These are phyloP conservation scores for Tuctoria greenei DNA, from an alignment of 176 grass and related monocot genomes.

Conservation along the genomic window DNA sequence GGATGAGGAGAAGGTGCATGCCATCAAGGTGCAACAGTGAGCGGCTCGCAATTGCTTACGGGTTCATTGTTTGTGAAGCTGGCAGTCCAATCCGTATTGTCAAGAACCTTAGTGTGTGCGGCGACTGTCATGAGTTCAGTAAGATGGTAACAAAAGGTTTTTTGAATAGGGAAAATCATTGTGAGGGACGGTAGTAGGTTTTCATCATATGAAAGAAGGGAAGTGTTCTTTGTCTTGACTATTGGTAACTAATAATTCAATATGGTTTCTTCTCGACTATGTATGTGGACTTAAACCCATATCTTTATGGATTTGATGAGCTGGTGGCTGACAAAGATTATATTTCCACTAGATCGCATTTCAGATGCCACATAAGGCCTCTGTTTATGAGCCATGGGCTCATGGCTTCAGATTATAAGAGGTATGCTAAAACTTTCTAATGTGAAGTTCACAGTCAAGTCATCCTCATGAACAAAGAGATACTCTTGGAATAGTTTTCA, in stretches of 20 bases:
- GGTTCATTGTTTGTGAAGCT: constrained; percentile 50
- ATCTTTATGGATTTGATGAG: not conserved
- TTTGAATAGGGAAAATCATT: constrained; percentile 64
- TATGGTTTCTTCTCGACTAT: not conserved
- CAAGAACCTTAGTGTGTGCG: constrained; percentile 75
- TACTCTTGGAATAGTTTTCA: not conserved
- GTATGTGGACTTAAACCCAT: constrained; percentile 1
- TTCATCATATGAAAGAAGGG: constrained; percentile 72
- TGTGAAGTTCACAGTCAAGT: not conserved
- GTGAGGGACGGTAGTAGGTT: constrained; percentile 74
- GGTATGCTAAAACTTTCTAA: not conserved
- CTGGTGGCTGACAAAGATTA: not conserved
- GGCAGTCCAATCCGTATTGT: constrained; percentile 64
- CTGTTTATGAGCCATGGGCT: not conserved
- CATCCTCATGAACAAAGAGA: not conserved
- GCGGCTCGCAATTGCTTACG: constrained; percentile 70
- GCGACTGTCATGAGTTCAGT: constrained; percentile 72
- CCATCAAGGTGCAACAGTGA: constrained; percentile 73
- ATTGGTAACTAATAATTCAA: constrained; percentile 46
- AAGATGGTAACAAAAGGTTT: constrained; percentile 75
- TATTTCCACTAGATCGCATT: not conserved
- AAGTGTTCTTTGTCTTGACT: constrained; percentile 67
- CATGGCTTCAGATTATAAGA: constrained; percentile 8
- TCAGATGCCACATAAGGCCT: constrained; percentile 8
- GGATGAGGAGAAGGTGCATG: constrained; percentile 69